Percentiles rank a stretch among this genome's conserved stretches.
Evolutionary conservation across 192 early-diverging fungal genomes (phyloP).

Genomic region (Phycomyces nitens): DNA sequence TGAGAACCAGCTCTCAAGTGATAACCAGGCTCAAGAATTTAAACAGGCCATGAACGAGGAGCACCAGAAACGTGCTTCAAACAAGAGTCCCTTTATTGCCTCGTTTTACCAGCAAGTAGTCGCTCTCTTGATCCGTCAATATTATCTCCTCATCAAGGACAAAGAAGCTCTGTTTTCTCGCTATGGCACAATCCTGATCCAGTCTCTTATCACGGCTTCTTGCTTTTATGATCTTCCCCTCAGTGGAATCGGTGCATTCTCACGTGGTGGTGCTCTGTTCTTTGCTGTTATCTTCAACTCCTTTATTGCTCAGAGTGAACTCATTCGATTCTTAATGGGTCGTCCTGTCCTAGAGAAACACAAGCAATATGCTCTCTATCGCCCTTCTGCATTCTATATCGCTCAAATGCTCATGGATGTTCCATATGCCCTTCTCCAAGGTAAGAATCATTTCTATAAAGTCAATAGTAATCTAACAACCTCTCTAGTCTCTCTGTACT

Average conservation of each 20-base stretch:
- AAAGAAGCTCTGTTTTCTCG: conserved; percentile 50
- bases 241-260: conserved; percentile 63
- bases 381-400: conserved; percentile 55
- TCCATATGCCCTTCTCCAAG: conserved; percentile 42
- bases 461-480: not conserved
- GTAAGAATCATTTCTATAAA: not conserved
- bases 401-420: conserved; percentile 54
- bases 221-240: conserved; percentile 62
- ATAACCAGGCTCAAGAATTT: conserved; percentile 28
- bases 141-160: conserved; percentile 57
- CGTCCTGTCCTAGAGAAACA: conserved; percentile 78
- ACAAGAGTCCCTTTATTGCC: conserved; percentile 58
- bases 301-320: conserved; percentile 62
- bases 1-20: conserved; percentile 26
- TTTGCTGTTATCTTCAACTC: conserved; percentile 53
- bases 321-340: conserved; percentile 67
- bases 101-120: conserved; percentile 64
- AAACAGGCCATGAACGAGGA: conserved; percentile 50
- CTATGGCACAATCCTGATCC: conserved; percentile 47
- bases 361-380: conserved; percentile 67
- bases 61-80: conserved; percentile 50
- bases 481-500: conserved; percentile 54
- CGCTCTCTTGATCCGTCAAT: conserved; percentile 58
- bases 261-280: conserved; percentile 77
- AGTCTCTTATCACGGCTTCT: conserved; percentile 71